Evolutionary conservation across 2,329 filamentous ascomycete species (phyloP).

Genomic region (Aureobasidium vineae): DNA sequence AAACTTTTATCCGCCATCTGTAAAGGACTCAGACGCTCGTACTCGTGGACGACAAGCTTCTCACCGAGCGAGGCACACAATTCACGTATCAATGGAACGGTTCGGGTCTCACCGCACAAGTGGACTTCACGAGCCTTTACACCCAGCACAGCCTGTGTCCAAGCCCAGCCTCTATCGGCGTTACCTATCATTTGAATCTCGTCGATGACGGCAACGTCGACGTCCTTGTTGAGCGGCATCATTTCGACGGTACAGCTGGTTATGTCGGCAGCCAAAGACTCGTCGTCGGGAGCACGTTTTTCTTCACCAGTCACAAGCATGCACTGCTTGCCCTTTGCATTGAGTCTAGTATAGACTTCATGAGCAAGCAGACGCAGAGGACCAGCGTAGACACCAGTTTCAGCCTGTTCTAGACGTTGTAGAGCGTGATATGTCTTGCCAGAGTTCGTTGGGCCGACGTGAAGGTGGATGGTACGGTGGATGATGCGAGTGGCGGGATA

Average conservation of each 20-base stretch:
- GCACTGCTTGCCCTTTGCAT: constrained; percentile 71
- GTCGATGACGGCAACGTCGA: constrained; percentile 93
- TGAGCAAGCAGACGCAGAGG: constrained; percentile 86
- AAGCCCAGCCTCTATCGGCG: constrained; percentile 79
- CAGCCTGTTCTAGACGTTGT: constrained; percentile 73
- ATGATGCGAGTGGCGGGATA: constrained; percentile 78
- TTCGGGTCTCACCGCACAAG: constrained; percentile 85
- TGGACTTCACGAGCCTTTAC: constrained; percentile 86
- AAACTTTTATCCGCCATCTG: constrained; percentile 64
- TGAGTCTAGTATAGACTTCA: constrained; percentile 88
- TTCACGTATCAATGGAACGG: constrained; percentile 73
- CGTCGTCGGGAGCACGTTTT: constrained; percentile 56
- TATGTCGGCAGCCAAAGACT: constrained; percentile 55
- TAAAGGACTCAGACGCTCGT: constrained; percentile 78
- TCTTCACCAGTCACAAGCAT: constrained; percentile 91
- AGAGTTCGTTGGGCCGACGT: constrained; percentile 96
- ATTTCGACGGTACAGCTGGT: constrained; percentile 95
- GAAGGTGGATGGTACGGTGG: constrained; percentile 81
- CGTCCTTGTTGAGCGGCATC: constrained; percentile 58
- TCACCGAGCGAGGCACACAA: constrained; percentile 80
- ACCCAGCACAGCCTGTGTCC: constrained; percentile 88
- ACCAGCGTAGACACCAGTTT: constrained; percentile 82
- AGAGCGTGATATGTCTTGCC: constrained; percentile 96
- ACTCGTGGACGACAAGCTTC: constrained; percentile 74
- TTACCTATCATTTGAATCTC: constrained; percentile 98